phyloP scores from a whole-genome alignment of 2,329 filamentous ascomycete genomes.

The Westerdykella sp. region DNA sequence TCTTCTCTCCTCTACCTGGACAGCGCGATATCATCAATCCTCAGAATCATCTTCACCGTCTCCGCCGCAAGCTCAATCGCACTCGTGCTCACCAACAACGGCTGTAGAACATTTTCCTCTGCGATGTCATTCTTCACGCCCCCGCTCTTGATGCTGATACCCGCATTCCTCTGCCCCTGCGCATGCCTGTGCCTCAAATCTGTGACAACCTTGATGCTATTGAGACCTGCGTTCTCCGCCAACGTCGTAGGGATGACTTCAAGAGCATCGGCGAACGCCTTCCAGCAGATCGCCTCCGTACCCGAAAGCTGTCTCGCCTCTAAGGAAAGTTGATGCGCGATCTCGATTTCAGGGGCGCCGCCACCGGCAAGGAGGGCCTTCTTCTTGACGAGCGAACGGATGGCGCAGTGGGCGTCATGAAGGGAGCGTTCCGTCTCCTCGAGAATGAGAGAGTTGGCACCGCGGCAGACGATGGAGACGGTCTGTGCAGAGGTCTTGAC shows the following conservation, averaged over 20 bases:
- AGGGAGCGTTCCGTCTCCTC: conserved; percentile 96
- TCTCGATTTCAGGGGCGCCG: conserved; percentile 93
- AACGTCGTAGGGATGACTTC: conserved; percentile 95
- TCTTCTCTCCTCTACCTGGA: conserved; percentile 22
- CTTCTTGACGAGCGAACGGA: conserved; percentile 97
- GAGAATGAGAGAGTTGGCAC: conserved; percentile 87
- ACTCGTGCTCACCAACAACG: conserved; percentile 91
- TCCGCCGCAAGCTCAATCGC: conserved; percentile 95
- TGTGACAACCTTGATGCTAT: conserved; percentile 98
- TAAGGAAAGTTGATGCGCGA: conserved; percentile 77
- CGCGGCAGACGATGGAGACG: conserved; percentile 87
- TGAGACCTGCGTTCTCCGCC: conserved; percentile 93
- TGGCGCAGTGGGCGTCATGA: conserved; percentile 95
- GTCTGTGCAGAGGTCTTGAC: conserved; percentile 80
- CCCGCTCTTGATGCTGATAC: conserved; percentile 95
- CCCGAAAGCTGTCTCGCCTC: conserved; percentile 77
- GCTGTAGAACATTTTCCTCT: conserved; percentile 95
- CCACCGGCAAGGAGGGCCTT: conserved; percentile 97
- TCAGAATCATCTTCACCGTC: conserved; percentile 91
- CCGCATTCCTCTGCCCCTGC: conserved; percentile 89
- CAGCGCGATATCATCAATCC: conserved; percentile 62
- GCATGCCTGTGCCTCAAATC: conserved; percentile 92
- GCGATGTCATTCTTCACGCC: conserved; percentile 96
- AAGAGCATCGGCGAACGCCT: conserved; percentile 95
- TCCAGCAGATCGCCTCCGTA: conserved; percentile 97